Percentiles rank a stretch among this genome's conserved stretches.
Evolutionary conservation across 257 asterid genomes (phyloP).

Genomic region (Solanum chiquidenum): DNA sequence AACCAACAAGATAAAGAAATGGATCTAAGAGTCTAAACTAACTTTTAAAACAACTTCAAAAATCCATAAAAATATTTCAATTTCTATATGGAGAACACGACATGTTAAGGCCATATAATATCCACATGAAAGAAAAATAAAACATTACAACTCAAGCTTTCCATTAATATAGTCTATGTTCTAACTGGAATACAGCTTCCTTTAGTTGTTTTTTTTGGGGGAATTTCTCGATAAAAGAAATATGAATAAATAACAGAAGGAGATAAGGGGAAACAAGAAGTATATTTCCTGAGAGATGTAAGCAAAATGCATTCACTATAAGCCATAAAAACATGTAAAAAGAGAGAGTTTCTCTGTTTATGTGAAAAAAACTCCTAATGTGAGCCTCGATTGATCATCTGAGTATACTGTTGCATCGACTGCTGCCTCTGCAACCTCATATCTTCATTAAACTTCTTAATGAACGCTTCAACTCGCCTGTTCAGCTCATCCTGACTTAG

Average conservation of each 20-base stretch:
- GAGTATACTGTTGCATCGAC: conserved; percentile 46
- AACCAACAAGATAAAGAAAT: neutral
- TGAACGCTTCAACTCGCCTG: conserved; percentile 71
- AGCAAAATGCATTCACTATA: neutral
- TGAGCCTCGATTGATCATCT: conserved; percentile 38
- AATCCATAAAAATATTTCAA: too few relatives aligned
- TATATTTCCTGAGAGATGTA: neutral
- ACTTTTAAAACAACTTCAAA: too few relatives aligned
- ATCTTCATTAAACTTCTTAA: conserved; percentile 72
- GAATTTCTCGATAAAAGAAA: neutral
- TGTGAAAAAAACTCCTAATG: neutral
- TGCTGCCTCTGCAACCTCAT: conserved; percentile 80
- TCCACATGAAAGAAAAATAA: neutral
- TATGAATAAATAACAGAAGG: neutral
- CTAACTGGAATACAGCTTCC: neutral
- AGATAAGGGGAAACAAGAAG: neutral
- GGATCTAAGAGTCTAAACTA: neutral
- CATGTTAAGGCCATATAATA: neutral
- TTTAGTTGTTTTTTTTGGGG: neutral
- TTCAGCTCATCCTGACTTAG: conserved; percentile 63
- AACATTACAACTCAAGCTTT: neutral
- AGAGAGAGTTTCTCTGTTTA: conserved; percentile 4
- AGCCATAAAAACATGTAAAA: neutral
- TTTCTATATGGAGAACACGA: neutral
- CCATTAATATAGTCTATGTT: too few relatives aligned